phyloP scores from a whole-genome alignment of 2,329 filamentous ascomycete species.

The Erysiphe pulchra region DNA sequence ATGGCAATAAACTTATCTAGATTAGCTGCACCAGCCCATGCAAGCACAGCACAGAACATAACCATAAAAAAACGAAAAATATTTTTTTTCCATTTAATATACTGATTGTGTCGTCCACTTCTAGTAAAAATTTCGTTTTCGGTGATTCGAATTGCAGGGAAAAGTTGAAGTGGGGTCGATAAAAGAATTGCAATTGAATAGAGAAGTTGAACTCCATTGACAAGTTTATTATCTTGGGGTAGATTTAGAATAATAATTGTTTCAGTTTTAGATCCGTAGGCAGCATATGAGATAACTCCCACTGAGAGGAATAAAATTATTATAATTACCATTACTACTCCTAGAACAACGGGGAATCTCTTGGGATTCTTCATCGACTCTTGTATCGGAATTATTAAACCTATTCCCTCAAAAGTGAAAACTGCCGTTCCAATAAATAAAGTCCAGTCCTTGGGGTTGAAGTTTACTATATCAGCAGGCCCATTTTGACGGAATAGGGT shows the following conservation, averaged over 20 bases:
- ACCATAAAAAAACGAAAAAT: conserved; percentile 86
- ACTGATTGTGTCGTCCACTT: conserved; percentile 92
- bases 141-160: conserved; percentile 89
- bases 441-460: conserved; percentile 84
- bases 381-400: conserved; percentile 92
- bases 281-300: conserved; percentile 83
- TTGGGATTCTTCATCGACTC: conserved; percentile 81
- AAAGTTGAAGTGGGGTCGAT: conserved; percentile 86
- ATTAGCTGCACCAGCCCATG: conserved; percentile 79
- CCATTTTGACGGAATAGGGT: conserved; percentile 52
- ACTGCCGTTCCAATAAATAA: conserved; percentile 97
- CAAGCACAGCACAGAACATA: conserved; percentile 59
- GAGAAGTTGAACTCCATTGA: conserved; percentile 87
- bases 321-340: conserved; percentile 83
- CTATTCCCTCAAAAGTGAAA: conserved; percentile 96
- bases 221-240: conserved; percentile 81
- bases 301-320: conserved; percentile 75
- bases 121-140: conserved; percentile 84
- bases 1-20: conserved; percentile 93
- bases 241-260: conserved; percentile 92
- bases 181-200: conserved; percentile 96
- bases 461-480: conserved; percentile 63
- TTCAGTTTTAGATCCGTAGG: conserved; percentile 83
- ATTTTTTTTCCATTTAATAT: conserved; percentile 99
- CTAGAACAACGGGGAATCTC: conserved; percentile 76